phyloP scores from a whole-genome alignment of 2,329 filamentous ascomycete genomes.

The Talaromyces sp. region DNA sequence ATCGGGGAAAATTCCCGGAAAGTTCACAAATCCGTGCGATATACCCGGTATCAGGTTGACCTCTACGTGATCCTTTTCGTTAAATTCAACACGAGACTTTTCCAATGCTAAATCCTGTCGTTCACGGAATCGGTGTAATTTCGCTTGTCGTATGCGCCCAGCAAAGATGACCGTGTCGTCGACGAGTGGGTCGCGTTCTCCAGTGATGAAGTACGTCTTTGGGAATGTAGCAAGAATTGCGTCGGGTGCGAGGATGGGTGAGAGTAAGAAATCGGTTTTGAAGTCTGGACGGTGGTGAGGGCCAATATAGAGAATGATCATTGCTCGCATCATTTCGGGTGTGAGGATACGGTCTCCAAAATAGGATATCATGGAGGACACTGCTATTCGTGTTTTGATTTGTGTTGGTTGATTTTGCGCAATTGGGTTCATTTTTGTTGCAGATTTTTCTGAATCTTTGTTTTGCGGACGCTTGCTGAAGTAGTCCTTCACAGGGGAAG shows the following conservation, averaged over 20 bases:
- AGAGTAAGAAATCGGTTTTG: conserved; percentile 82
- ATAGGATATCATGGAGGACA: conserved; percentile 96
- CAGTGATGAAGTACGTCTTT: conserved; percentile 89
- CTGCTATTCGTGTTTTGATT: conserved; percentile 82
- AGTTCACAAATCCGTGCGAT: conserved; percentile 90
- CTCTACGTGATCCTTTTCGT: conserved; percentile 73
- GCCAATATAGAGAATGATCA: conserved; percentile 97
- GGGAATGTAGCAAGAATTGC: conserved; percentile 80
- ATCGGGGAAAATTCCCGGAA: conserved; percentile 81
- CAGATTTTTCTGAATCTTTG: background rate
- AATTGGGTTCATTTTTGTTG: conserved; percentile 34
- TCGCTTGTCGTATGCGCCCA: conserved; percentile 78
- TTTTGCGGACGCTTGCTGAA: conserved; percentile 23
- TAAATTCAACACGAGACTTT: conserved; percentile 57
- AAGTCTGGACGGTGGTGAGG: conserved; percentile 93
- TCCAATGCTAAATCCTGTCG: conserved; percentile 56
- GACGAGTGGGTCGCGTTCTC: conserved; percentile 90
- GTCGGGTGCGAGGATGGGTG: conserved; percentile 85
- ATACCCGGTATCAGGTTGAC: conserved; percentile 84
- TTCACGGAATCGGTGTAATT: conserved; percentile 55
- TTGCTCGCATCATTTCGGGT: conserved; percentile 97
- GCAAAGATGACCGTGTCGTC: conserved; percentile 98
- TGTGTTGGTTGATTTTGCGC: conserved; percentile 43
- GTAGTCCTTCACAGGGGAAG: conserved; percentile 25
- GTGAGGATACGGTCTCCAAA: conserved; percentile 93